Evolutionary conservation across 2,329 filamentous ascomycete genomes (phyloP).

Genomic region (Xylaria sp.): DNA sequence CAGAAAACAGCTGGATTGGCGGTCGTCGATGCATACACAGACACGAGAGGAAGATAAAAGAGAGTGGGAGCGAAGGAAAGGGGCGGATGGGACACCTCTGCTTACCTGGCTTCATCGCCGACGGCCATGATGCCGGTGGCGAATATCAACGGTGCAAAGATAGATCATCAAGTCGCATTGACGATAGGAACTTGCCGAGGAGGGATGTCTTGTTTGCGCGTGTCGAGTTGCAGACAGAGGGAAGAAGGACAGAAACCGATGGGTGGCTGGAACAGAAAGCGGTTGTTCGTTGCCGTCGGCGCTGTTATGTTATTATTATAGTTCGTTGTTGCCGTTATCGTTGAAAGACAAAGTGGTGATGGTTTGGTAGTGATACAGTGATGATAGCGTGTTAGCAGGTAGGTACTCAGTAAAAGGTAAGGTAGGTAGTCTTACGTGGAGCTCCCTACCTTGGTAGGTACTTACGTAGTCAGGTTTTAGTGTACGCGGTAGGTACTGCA

Average conservation of each 20-base stretch:
- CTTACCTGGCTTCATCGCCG: constrained; percentile 63
- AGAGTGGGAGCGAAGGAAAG: background rate
- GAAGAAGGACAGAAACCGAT: background rate
- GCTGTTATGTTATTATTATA: no score
- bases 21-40: background rate
- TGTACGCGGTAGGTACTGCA: no score
- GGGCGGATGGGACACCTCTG: constrained; percentile 4
- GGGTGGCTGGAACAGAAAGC: background rate
- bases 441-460: no score
- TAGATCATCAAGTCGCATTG: constrained; percentile 49
- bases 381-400: background rate
- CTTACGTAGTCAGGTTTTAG: no score
- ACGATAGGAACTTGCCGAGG: constrained; percentile 38
- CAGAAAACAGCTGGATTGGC: background rate
- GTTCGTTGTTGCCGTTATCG: background rate
- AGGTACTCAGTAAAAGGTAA: background rate
- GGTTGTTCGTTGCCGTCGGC: background rate
- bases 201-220: background rate
- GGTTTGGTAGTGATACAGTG: background rate
- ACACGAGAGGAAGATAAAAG: no score
- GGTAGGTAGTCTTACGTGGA: no score
- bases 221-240: background rate
- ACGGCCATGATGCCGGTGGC: constrained; percentile 63
- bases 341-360: background rate
- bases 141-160: constrained; percentile 39